Conservation (phyloP, 2,329 filamentous ascomycete genomes). For the Colletotrichum salicis region DNA sequence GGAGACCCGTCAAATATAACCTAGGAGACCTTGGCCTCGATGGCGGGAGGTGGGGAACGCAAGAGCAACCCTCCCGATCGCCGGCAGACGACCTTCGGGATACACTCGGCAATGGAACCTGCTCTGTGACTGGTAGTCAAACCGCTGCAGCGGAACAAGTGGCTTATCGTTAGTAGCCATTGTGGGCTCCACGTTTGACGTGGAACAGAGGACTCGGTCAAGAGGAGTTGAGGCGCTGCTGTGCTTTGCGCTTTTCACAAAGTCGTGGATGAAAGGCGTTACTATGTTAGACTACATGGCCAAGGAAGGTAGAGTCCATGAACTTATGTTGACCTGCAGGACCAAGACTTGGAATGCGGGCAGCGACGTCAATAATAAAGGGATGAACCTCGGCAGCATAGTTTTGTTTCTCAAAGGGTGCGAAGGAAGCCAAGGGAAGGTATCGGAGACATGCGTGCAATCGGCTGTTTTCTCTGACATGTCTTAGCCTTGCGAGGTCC, state of each 20-base stretch:
- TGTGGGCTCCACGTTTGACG: background rate
- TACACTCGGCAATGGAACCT: slow-evolving; percentile 2
- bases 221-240: too few relatives aligned
- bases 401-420: background rate
- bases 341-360: background rate
- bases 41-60: slow-evolving; percentile 1
- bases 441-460: too few relatives aligned
- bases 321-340: background rate
- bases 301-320: background rate
- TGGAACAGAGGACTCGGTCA: background rate
- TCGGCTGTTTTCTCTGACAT: background rate
- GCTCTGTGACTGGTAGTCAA: background rate
- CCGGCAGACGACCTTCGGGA: background rate
- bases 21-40: background rate
- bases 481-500: background rate
- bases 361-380: too few relatives aligned
- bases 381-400: background rate
- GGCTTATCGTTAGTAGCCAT: background rate
- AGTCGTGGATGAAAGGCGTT: background rate
- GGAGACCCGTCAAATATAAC: slow-evolving; percentile 4
- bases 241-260: background rate
- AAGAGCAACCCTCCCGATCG: background rate
- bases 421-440: background rate
- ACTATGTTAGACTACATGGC: background rate
- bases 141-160: background rate